Base-by-base conservation (phyloP, 352 stramenopile species). In the Achlya hypogyna region DNA sequence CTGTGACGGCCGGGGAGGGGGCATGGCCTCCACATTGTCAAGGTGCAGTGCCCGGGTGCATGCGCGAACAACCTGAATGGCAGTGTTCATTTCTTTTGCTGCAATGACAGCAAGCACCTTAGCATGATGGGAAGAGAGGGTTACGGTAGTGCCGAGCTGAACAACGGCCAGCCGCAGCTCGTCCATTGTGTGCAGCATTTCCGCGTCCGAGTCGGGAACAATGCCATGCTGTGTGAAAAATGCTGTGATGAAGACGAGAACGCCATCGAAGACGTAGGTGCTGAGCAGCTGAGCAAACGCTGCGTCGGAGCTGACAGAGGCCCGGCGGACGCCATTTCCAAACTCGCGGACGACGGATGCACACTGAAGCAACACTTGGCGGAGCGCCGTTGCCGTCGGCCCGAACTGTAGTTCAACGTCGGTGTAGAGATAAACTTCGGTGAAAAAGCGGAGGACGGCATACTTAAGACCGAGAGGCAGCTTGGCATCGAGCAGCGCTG, bases 381-480 rank as follows among this genome's bases (percentile, higher is more conserved):
- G 38, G 1, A 45, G 12, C 38, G 38, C 38, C 12, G 38, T 45
- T 1, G 38, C 38, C 12, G 38, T 45, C 2, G 2, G 2, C 12
- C 38, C 38, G 12, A 45, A 9, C 12, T 45, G 38, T 18, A 47
- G 4, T 9, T 52, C 45, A 10, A 20, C 31, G 34, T 64, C 54
- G 34, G 32, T n/a, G 34, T 64, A 25, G 34, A 64, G 54, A 29
- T 51, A 64, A 22, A 64, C 54, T 22, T 51, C 22, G 4, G 35
- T 64, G 20, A 64, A 51, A 38, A 38, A 64, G 5, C 54, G 54
- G 10, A 14, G 4, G 10, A 25, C 22, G 38, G 52, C 54, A 28
- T 51, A 51, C 28, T 64, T 64, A 25, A 64, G 35, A 4, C 54
- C 54, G 5, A 64, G 45, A 2, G 54, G 54, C 54, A 64, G 51